Percentiles rank a stretch among this genome's conserved stretches.
Conservation (phyloP, 1,139 yeast species). For the Sugiyamaella grinbergsii region DNA sequence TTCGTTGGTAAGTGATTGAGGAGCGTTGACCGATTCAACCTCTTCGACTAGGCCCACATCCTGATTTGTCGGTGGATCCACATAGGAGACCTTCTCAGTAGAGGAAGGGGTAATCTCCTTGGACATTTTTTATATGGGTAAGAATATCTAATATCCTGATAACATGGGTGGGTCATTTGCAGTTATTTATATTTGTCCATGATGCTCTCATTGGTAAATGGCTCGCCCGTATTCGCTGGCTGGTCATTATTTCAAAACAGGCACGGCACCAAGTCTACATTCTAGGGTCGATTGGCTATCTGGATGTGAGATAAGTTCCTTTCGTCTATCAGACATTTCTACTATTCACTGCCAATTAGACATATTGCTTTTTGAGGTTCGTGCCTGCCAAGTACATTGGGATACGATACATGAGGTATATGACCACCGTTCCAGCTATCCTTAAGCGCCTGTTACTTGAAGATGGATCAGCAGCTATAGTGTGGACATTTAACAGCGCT, state of each 20-base stretch:
- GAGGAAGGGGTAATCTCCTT: constrained; percentile 10
- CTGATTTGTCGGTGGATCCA: not conserved
- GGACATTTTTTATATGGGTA: constrained; percentile 4
- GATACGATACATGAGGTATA: no score
- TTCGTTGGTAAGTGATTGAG: constrained; percentile 19
- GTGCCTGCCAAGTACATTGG: constrained; percentile 14
- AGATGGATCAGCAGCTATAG: no score
- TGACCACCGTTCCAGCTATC: no score
- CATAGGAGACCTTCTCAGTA: constrained; percentile 5
- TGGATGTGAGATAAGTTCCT: constrained; percentile 12
- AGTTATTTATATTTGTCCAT: not conserved
- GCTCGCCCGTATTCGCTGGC: not conserved
- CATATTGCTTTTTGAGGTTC: not conserved
- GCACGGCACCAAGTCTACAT: constrained; percentile 17
- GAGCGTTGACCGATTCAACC: constrained; percentile 4
- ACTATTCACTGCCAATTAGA: not conserved
- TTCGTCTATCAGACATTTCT: constrained; percentile 10
- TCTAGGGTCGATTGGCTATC: no score
- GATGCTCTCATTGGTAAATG: no score
- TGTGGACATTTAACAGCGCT: no score
- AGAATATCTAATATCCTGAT: not conserved
- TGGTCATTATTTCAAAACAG: not conserved
- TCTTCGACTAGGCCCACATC: constrained; percentile 8
- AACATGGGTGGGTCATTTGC: not conserved
- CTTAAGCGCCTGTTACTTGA: no score